These are phyloP conservation scores for Bruguiera hainesii DNA, from an alignment of 441 rosid genomes.

Conservation along the genomic window DNA sequence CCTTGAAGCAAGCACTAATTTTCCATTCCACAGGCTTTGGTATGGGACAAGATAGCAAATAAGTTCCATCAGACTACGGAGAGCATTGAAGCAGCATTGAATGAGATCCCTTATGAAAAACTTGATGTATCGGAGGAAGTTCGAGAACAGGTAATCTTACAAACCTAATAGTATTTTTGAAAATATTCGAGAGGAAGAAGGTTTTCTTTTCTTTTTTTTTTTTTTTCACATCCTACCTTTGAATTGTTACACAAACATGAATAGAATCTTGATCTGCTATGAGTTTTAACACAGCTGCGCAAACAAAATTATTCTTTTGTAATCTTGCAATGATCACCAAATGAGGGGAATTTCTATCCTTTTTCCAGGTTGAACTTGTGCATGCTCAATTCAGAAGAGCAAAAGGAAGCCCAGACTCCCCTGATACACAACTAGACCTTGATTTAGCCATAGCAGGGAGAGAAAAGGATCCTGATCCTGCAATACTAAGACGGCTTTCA, in stretches of 20 bases:
- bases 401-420: constrained; percentile 49
- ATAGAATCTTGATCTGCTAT: not conserved
- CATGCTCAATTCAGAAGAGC: constrained; percentile 88
- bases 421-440: constrained; percentile 59
- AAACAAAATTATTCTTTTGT: not conserved
- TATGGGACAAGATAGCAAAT: constrained; percentile 37
- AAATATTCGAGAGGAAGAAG: not conserved
- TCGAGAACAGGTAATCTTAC: constrained; percentile 67
- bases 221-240: not conserved
- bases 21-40: constrained; percentile 46
- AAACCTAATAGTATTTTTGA: not conserved
- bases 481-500: constrained; percentile 58
- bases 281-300: not conserved
- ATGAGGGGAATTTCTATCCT: not conserved
- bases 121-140: constrained; percentile 77
- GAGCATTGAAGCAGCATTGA: constrained; percentile 68
- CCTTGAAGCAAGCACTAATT: constrained; percentile 5
- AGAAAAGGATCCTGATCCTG: constrained; percentile 59
- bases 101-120: constrained; percentile 51
- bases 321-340: constrained; percentile 1
- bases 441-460: constrained; percentile 58
- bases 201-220: not conserved
- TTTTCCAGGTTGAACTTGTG: constrained; percentile 68
- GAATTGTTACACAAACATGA: not conserved
- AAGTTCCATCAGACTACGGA: constrained; percentile 51